phyloP scores from a whole-genome alignment of 768 basidiomycete genomes.

The Leccinum variicolor region DNA sequence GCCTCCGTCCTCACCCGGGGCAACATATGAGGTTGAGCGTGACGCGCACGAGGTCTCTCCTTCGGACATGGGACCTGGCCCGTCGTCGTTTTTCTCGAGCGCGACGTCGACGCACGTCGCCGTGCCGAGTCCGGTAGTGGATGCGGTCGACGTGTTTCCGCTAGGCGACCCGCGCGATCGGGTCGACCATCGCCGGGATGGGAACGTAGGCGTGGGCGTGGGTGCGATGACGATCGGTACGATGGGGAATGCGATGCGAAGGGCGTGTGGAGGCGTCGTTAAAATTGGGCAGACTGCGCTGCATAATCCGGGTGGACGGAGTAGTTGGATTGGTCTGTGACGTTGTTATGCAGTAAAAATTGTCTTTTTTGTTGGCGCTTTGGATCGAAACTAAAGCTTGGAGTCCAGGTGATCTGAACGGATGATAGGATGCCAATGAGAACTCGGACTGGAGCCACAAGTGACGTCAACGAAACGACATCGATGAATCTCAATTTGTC shows the following conservation, averaged over 20 bases:
- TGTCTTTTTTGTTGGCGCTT: background rate
- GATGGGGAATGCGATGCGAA: slow-evolving; percentile 45
- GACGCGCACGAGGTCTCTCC: background rate
- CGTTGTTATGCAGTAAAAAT: background rate
- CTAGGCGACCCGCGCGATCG: slow-evolving; percentile 3
- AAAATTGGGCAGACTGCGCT: slow-evolving; percentile 94
- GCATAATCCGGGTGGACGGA: slow-evolving; percentile 87
- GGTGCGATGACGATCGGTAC: slow-evolving; percentile 37
- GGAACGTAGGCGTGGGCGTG: background rate
- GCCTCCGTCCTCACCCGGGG: slow-evolving; percentile 6
- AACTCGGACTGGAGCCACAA: no score
- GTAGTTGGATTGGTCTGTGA: slow-evolving; percentile 85
- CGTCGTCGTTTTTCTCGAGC: slow-evolving; percentile 22
- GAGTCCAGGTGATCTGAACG: no score
- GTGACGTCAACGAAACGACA: no score
- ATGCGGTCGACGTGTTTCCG: slow-evolving; percentile 51
- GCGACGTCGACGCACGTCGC: slow-evolving; percentile 25
- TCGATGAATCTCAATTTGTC: no score
- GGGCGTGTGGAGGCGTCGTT: slow-evolving; percentile 40
- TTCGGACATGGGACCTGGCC: background rate
- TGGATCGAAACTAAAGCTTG: no score
- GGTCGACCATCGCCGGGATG: slow-evolving; percentile 9
- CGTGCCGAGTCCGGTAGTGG: slow-evolving; percentile 69
- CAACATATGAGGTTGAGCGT: background rate
- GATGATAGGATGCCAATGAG: no score